A percentile compares a stretch with the other conserved stretches of the same genome.
phyloP scores from a whole-genome alignment of 176 grass and related monocot genomes.

The Melocanna baccifera region DNA sequence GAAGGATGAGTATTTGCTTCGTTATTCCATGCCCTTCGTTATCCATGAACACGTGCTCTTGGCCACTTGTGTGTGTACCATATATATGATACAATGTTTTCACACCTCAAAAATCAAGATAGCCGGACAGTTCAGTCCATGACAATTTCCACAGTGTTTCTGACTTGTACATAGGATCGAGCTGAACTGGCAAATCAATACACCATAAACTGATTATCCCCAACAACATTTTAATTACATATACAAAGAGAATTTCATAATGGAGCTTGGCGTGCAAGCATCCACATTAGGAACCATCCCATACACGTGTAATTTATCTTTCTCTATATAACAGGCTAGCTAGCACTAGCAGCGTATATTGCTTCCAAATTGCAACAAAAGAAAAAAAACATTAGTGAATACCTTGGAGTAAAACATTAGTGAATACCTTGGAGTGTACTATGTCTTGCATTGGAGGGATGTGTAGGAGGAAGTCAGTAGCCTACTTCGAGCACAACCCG shows the following conservation, averaged over 20 bases:
- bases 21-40: neutral
- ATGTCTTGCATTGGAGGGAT: neutral
- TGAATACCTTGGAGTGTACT: too few relatives aligned
- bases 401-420: too few relatives aligned
- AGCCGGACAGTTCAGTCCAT: neutral
- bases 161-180: neutral
- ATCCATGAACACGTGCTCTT: neutral
- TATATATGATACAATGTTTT: neutral
- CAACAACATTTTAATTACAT: neutral
- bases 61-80: neutral
- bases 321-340: neutral
- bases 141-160: neutral
- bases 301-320: too few relatives aligned
- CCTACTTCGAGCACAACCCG: conserved; percentile 16
- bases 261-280: neutral
- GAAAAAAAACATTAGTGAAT: neutral
- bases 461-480: neutral
- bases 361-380: neutral
- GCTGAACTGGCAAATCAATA: neutral
- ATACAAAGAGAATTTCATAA: neutral
- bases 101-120: neutral
- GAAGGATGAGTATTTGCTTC: neutral
- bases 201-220: too few relatives aligned
- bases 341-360: neutral
- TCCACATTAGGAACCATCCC: too few relatives aligned